Evolutionary conservation across 2,329 filamentous ascomycete genomes (phyloP), one percentile per base, ranked within the genome.

Genomic region (Dothistroma pini): DNA sequence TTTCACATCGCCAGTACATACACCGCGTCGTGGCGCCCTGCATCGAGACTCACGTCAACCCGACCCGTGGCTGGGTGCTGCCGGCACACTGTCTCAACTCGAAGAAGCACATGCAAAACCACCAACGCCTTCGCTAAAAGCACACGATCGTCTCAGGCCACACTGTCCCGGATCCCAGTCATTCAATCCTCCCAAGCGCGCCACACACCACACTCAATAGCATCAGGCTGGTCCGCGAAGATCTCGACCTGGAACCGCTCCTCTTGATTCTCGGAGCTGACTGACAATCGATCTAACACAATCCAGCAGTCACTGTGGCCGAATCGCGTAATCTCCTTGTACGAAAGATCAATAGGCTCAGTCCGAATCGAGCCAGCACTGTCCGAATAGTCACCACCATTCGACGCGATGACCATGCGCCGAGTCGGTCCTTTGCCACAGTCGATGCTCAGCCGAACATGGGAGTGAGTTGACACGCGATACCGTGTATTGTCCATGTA

Each of bases 251-350:
- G 71, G 58, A 90, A 82, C 59, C 78, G 75, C 70, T 84, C 81
- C 58, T 78, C 78, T 56, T 68, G 71, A 57, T 73, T 70, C 47
- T 74, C 80, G 5, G 77, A 76, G 50, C 79, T 80, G 11, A 82
- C 83, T n/a, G 86, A 89, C 69, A 93, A 83, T 66, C 89, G 83
- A 75, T 97, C 92, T 48, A 97, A 79, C 6, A 96, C 88, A 57
- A 97, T 79, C 89, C 89, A 96, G 60, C 92, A 74, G 19, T 87
- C 87, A 21, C 83, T 83, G 31, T 59, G 55, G 10, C 76, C 55
- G 48, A 56, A 56, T 48, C 58, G 76, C 32, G 76, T 76, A 60
- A 80, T 78, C 65, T 83, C 75, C n/a, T 79, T 81, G 0, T 90
- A 89, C 50, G 86, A 85, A 48, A 96, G 76, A 75, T 96, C 88